phyloP scores from a whole-genome alignment of 352 stramenopile genomes.

The Phytophthora cactorum region DNA sequence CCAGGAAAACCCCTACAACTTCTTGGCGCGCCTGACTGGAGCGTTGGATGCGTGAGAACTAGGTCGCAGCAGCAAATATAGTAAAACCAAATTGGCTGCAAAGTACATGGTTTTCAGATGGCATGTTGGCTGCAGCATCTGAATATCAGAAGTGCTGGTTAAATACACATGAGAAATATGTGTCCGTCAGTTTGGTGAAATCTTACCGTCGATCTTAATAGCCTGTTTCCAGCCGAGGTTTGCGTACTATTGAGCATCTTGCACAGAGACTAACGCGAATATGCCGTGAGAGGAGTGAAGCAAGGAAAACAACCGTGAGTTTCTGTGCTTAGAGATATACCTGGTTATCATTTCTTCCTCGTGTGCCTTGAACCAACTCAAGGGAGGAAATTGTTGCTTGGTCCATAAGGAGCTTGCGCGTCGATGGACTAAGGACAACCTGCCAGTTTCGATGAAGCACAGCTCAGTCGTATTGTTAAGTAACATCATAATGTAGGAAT shows the following conservation, averaged over 20 bases:
- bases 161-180: conserved; percentile 1
- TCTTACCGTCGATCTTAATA: conserved; percentile 78
- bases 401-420: conserved; percentile 81
- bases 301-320: neutral
- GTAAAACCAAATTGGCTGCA: neutral
- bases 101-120: conserved; percentile 85
- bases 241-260: conserved; percentile 82
- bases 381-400: conserved; percentile 79
- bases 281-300: neutral
- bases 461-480: conserved; percentile 1
- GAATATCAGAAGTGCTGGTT: conserved; percentile 11
- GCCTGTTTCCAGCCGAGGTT: conserved; percentile 75
- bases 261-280: conserved; percentile 62
- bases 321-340: conserved; percentile 39
- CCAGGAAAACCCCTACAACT: conserved; percentile 71
- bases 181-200: neutral
- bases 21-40: conserved; percentile 72
- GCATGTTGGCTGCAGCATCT: conserved; percentile 83
- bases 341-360: conserved; percentile 59
- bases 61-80: neutral
- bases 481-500: neutral
- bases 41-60: conserved; percentile 2
- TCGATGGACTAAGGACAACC: conserved; percentile 80
- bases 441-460: conserved; percentile 22
- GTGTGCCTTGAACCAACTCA: conserved; percentile 69